A percentile compares a stretch with the other conserved stretches of the same genome.
Evolutionary conservation across 805 yeast species (phyloP).

Genomic region (Deakozyma indianensis): DNA sequence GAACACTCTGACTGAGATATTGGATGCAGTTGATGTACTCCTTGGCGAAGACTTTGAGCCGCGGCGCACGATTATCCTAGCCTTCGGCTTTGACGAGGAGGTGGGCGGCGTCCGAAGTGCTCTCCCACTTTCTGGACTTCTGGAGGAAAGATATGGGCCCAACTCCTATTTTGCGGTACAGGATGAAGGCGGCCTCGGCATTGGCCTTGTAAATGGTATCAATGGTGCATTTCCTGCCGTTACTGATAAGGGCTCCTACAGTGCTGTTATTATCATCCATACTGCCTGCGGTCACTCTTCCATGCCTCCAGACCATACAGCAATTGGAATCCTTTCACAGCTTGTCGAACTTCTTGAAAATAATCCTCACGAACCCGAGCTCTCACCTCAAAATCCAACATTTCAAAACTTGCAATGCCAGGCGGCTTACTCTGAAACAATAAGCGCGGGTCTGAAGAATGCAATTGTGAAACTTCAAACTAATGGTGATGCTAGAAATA

Average conservation of each 20-base stretch:
- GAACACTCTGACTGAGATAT: conserved; percentile 39
- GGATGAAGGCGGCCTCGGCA: conserved; percentile 54
- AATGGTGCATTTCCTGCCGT: conserved; percentile 42
- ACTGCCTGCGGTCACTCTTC: conserved; percentile 80
- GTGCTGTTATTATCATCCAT: conserved; percentile 31
- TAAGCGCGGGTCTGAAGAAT: neutral
- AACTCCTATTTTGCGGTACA: conserved; percentile 42
- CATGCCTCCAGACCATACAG: conserved; percentile 66
- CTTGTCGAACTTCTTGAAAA: conserved; percentile 42
- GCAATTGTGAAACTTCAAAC: neutral
- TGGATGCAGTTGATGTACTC: conserved; percentile 49
- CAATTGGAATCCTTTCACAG: conserved; percentile 60
- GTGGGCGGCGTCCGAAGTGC: conserved; percentile 56
- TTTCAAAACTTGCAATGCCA: conserved; percentile 44
- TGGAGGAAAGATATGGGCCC: conserved; percentile 43
- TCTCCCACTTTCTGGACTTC: conserved; percentile 27
- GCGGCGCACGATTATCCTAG: conserved; percentile 40
- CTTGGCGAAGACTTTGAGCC: conserved; percentile 37
- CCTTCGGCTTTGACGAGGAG: conserved; percentile 70
- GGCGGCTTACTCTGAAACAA: conserved; percentile 26
- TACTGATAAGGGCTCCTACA: conserved; percentile 50
- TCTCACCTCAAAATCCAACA: conserved; percentile 46
- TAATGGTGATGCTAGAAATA: neutral
- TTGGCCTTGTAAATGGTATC: conserved; percentile 28
- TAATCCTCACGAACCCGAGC: conserved; percentile 34